Conservation (phyloP, 2,329 filamentous ascomycete genomes). For the Xylariaceae sp. region DNA sequence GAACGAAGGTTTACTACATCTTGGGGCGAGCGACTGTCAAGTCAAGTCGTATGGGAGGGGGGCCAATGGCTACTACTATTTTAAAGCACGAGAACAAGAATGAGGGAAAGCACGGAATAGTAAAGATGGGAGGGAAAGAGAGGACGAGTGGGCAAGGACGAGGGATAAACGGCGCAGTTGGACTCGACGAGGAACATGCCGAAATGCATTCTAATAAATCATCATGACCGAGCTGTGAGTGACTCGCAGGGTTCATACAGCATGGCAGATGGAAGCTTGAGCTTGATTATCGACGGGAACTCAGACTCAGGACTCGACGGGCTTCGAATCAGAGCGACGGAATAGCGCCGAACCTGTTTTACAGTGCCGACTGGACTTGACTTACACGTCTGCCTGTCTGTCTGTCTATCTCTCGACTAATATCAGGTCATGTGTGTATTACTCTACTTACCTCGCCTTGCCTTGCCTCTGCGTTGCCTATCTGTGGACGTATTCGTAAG, state of each 20-base stretch:
- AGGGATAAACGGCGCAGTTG: constrained; percentile 3
- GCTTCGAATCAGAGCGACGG: constrained; percentile 15
- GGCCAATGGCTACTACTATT: not conserved
- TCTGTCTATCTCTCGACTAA: not conserved
- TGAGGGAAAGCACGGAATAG: too few relatives aligned
- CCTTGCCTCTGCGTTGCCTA: too few relatives aligned
- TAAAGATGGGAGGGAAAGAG: not conserved
- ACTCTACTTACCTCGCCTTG: too few relatives aligned
- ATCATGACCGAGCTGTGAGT: constrained; percentile 12
- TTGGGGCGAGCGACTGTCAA: not conserved
- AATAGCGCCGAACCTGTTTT: constrained; percentile 2
- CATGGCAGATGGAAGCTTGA: not conserved
- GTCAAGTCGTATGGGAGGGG: not conserved
- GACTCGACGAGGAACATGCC: constrained; percentile 14
- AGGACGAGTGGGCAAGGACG: not conserved
- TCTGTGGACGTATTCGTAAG: too few relatives aligned
- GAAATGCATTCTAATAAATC: constrained; percentile 18
- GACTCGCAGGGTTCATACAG: constrained; percentile 15
- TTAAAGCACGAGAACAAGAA: not conserved
- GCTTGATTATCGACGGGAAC: not conserved
- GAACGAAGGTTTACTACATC: not conserved
- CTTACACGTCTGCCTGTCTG: too few relatives aligned
- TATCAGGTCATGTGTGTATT: too few relatives aligned
- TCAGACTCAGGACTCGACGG: not conserved
- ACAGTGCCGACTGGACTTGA: not conserved